Evolutionary conservation across 192 early-diverging fungal genomes (phyloP).

Genomic region (Entomortierella lignicola): DNA sequence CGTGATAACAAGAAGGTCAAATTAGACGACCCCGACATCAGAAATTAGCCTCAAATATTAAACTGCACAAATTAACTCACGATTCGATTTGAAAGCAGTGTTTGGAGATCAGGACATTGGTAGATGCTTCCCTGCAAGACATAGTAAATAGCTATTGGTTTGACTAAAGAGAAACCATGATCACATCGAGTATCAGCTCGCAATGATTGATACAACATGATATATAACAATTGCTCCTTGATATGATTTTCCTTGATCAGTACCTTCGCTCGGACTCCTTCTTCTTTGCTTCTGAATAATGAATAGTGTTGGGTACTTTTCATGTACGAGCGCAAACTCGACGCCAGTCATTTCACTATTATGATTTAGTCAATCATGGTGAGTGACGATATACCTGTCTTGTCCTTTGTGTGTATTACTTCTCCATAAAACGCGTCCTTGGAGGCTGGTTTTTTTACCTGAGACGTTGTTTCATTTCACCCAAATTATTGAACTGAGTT

Average conservation of each 20-base stretch:
- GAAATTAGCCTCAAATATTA: no score
- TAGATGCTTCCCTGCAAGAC: constrained; percentile 78
- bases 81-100: constrained; percentile 74
- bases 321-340: constrained; percentile 79
- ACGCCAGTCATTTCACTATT: constrained; percentile 76
- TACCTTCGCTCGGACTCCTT: constrained; percentile 66
- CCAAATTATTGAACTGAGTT: constrained; percentile 81
- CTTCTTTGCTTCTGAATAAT: constrained; percentile 79
- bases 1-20: no score
- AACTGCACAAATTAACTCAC: constrained; percentile 44
- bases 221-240: no score
- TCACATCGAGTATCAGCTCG: background rate
- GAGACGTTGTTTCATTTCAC: constrained; percentile 58
- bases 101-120: constrained; percentile 78
- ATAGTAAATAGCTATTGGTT: constrained; percentile 73
- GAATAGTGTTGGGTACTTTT: constrained; percentile 73
- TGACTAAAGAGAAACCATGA: constrained; percentile 45
- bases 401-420: background rate
- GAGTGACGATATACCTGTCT: no score
- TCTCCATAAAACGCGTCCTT: background rate
- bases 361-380: background rate
- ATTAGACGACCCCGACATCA: no score
- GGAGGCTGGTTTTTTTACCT: no score
- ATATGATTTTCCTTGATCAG: background rate
- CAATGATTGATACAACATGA: no score